Percentiles rank a stretch among this genome's conserved stretches.
Conservation (phyloP, 148 eudicot genomes). For the Cornus kousa region DNA sequence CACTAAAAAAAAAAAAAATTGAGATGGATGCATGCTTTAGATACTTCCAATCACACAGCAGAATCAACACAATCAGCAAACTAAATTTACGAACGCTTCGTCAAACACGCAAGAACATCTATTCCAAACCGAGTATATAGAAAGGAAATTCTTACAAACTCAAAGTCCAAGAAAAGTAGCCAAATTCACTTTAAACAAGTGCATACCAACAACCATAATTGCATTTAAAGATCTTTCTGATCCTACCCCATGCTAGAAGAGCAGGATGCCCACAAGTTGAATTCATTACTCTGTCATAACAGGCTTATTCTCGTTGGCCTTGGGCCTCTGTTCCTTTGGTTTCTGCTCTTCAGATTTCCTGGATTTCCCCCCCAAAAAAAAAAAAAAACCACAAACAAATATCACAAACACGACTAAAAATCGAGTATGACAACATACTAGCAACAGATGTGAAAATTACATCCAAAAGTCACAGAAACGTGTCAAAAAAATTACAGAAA, state of each 20-base stretch:
- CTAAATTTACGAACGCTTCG: too few species aligned
- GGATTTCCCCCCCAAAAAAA: constrained; percentile 9
- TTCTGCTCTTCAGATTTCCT: constrained; percentile 95
- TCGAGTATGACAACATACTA: neutral
- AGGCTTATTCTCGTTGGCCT: constrained; percentile 93
- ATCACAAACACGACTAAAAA: neutral
- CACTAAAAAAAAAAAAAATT: too few species aligned
- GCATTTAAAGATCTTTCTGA: neutral
- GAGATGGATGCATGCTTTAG: too few species aligned
- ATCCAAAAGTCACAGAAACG: neutral
- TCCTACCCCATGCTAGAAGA: constrained; percentile 4
- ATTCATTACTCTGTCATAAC: constrained; percentile 74
- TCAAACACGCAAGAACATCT: neutral
- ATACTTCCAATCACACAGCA: too few species aligned
- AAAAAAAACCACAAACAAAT: neutral
- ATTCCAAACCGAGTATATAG: neutral
- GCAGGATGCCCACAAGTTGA: neutral
- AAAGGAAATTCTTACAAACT: neutral
- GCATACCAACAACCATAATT: neutral
- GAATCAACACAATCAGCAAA: too few species aligned
- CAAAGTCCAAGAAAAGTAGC: constrained; percentile 4
- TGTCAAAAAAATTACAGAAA: neutral
- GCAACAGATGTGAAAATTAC: neutral
- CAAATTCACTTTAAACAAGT: constrained; percentile 2
- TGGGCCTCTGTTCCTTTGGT: constrained; percentile 82